phyloP scores from a whole-genome alignment of 495 filamentous ascomycete genomes.

The Daldinia grandis region DNA sequence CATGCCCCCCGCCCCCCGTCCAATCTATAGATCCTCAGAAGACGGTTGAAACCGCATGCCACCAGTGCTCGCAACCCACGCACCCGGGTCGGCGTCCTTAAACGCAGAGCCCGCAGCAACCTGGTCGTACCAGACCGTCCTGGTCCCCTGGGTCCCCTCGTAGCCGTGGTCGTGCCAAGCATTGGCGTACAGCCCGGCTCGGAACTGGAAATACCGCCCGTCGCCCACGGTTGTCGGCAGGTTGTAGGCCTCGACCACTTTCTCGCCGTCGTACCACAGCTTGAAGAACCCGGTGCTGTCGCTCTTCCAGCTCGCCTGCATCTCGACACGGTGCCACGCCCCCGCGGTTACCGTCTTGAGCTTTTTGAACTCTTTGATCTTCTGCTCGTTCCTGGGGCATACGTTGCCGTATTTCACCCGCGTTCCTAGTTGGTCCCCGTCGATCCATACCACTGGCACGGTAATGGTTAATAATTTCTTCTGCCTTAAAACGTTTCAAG shows the following conservation, averaged over 20 bases:
- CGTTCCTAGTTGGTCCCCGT: conserved; percentile 56
- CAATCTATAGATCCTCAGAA: neutral
- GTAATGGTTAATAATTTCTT: no score
- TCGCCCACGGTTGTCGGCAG: conserved; percentile 59
- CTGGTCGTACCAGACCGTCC: conserved; percentile 64
- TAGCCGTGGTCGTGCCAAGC: conserved; percentile 62
- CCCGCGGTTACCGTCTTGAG: conserved; percentile 55
- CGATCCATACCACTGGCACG: conserved; percentile 56
- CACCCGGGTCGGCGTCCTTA: conserved; percentile 54
- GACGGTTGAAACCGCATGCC: conserved; percentile 1
- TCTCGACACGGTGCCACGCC: conserved; percentile 59
- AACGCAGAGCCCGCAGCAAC: conserved; percentile 59
- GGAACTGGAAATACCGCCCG: conserved; percentile 59
- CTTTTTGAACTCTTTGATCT: conserved; percentile 44
- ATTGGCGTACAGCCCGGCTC: conserved; percentile 65
- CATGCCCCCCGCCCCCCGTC: no score
- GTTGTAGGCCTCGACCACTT: conserved; percentile 55
- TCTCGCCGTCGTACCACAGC: conserved; percentile 61
- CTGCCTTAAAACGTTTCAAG: no score
- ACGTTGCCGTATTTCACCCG: conserved; percentile 58
- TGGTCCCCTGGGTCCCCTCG: conserved; percentile 57
- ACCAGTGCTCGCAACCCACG: conserved; percentile 6
- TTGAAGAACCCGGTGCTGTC: conserved; percentile 59
- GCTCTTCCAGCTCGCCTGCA: conserved; percentile 60
- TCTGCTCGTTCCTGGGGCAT: conserved; percentile 46